Evolutionary conservation across 2,329 filamentous ascomycete species (phyloP).

Genomic region (Cytospora piceae): DNA sequence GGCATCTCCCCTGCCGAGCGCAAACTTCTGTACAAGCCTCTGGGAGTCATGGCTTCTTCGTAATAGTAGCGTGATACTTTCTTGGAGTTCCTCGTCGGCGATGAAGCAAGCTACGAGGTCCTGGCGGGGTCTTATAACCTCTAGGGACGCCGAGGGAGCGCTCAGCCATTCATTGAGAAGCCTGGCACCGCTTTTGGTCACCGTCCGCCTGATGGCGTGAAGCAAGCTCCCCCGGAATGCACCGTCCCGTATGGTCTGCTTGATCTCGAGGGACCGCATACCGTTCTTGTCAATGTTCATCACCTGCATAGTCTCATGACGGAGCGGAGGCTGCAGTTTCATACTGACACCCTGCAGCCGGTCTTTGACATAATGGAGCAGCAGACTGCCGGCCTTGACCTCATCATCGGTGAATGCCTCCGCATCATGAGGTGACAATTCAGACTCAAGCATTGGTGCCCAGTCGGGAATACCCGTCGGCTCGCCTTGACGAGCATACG

Average conservation of each 20-base stretch:
- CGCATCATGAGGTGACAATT: constrained; percentile 58
- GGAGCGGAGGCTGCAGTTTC: constrained; percentile 80
- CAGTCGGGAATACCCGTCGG: constrained; percentile 64
- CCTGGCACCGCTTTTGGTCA: constrained; percentile 87
- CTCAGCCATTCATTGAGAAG: constrained; percentile 84
- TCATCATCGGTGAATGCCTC: constrained; percentile 69
- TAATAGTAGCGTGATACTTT: constrained; percentile 70
- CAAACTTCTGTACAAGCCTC: constrained; percentile 90
- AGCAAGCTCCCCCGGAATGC: constrained; percentile 80
- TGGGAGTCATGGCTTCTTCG: constrained; percentile 82
- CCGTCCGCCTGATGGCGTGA: constrained; percentile 85
- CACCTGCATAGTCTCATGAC: constrained; percentile 72
- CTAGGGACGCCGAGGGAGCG: constrained; percentile 84
- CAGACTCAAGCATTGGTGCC: constrained; percentile 75
- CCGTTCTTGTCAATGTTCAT: constrained; percentile 95
- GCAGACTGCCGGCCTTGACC: constrained; percentile 73
- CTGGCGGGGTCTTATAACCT: constrained; percentile 76
- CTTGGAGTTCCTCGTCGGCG: constrained; percentile 66
- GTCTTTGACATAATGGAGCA: constrained; percentile 84
- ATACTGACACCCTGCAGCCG: constrained; percentile 77
- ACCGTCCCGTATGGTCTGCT: constrained; percentile 81
- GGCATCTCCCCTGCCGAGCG: constrained; percentile 85
- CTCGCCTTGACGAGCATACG: constrained; percentile 62
- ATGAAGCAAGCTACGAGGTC: constrained; percentile 81
- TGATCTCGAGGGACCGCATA: constrained; percentile 85